Conservation (phyloP, 306 rosid genomes). For the Castanopsis chinensis region DNA sequence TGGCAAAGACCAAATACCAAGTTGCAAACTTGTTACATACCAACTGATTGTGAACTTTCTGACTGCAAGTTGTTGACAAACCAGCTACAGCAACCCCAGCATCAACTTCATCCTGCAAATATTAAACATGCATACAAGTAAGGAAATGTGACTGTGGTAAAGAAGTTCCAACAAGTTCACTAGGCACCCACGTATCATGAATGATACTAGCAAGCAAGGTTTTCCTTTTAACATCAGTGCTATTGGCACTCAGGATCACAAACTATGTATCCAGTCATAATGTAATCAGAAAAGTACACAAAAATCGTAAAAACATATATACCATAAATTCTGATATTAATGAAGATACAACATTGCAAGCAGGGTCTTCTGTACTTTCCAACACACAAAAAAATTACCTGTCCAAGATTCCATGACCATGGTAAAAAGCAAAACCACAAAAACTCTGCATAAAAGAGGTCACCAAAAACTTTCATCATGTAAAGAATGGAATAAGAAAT, state of each 20-base stretch:
- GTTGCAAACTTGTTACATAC: conserved; percentile 33
- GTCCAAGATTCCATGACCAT: too few relatives aligned
- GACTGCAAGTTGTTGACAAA: conserved; percentile 92
- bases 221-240: background rate
- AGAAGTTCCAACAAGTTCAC: background rate
- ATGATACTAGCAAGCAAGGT: conserved; percentile 5
- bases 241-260: background rate
- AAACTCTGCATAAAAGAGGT: too few relatives aligned
- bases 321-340: conserved; percentile 72
- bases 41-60: conserved; percentile 96
- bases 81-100: conserved; percentile 81
- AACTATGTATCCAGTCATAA: background rate
- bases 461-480: too few relatives aligned
- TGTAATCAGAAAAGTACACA: background rate
- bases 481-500: too few relatives aligned
- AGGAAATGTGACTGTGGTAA: background rate
- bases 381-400: conserved; percentile 65
- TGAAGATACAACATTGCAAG: conserved; percentile 58
- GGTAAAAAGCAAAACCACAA: too few relatives aligned
- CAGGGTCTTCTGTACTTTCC: conserved; percentile 91
- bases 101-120: conserved; percentile 67
- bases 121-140: conserved; percentile 22
- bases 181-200: conserved; percentile 11
- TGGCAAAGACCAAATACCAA: conserved; percentile 18
- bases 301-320: conserved; percentile 4